Conservation (phyloP, 306 rosid genomes). For the Spatholobus suberectus region DNA sequence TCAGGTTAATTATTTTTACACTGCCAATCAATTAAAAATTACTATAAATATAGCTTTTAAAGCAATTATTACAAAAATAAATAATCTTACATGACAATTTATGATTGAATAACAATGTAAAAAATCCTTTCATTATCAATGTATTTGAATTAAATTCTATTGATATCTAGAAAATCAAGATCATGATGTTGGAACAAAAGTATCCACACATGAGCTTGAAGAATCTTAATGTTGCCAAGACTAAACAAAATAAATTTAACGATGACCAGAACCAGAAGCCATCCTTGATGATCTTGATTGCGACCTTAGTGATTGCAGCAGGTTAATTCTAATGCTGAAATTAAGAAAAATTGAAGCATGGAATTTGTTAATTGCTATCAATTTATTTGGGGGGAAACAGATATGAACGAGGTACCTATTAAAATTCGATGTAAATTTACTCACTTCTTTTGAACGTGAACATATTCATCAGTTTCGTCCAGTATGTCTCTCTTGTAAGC, state of each 20-base stretch:
- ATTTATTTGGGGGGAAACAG: neutral
- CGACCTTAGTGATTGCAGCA: slow-evolving; percentile 50
- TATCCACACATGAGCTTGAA: neutral
- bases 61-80: too few relatives aligned
- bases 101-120: neutral
- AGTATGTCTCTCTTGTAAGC: slow-evolving; percentile 65
- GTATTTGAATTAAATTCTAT: neutral
- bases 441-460: slow-evolving; percentile 69
- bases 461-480: slow-evolving; percentile 84
- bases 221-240: neutral
- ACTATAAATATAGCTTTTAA: too few relatives aligned
- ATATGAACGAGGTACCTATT: neutral
- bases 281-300: slow-evolving; percentile 60
- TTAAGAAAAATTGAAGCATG: slow-evolving; percentile 1
- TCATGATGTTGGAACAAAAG: neutral
- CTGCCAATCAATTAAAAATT: too few relatives aligned
- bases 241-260: slow-evolving; percentile 35
- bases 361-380: neutral
- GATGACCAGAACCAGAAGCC: slow-evolving; percentile 40
- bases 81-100: neutral
- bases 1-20: too few relatives aligned
- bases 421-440: slow-evolving; percentile 4
- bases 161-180: neutral
- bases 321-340: slow-evolving; percentile 69
- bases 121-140: neutral